These are phyloP conservation scores for Clarireedia homoeocarpa DNA, from an alignment of 2,329 filamentous ascomycete genomes.

Conservation along the genomic window DNA sequence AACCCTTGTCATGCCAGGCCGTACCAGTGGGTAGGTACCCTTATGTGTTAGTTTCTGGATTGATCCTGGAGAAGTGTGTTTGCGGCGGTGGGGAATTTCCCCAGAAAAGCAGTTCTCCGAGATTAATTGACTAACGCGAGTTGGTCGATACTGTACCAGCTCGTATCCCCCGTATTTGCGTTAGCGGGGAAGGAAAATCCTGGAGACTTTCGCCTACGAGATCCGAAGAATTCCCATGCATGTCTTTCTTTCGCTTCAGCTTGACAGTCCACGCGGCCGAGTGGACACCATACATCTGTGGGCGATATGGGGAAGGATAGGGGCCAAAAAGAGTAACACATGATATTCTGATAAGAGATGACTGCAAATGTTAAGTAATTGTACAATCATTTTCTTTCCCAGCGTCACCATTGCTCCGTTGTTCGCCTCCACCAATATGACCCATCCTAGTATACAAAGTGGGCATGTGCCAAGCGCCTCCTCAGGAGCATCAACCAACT, in stretches of 20 bases:
- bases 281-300: too few relatives aligned
- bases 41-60: too few relatives aligned
- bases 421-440: background rate
- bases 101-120: background rate
- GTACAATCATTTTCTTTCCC: background rate
- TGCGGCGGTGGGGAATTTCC: conserved; percentile 1
- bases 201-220: too few relatives aligned
- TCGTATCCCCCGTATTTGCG: background rate
- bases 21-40: too few relatives aligned
- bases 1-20: too few relatives aligned
- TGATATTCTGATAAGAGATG: background rate
- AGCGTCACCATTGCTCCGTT: background rate
- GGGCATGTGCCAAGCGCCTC: background rate
- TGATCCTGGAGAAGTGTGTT: conserved; percentile 2
- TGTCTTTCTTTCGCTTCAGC: too few relatives aligned
- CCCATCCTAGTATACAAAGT: background rate
- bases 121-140: background rate
- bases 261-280: too few relatives aligned
- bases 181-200: too few relatives aligned
- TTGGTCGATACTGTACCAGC: background rate
- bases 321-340: background rate
- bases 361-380: background rate
- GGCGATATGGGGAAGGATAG: background rate
- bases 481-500: background rate
- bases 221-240: too few relatives aligned